These are phyloP conservation scores for Ophiostoma sp. DNA, from an alignment of 2,329 filamentous ascomycete genomes.

Conservation along the genomic window DNA sequence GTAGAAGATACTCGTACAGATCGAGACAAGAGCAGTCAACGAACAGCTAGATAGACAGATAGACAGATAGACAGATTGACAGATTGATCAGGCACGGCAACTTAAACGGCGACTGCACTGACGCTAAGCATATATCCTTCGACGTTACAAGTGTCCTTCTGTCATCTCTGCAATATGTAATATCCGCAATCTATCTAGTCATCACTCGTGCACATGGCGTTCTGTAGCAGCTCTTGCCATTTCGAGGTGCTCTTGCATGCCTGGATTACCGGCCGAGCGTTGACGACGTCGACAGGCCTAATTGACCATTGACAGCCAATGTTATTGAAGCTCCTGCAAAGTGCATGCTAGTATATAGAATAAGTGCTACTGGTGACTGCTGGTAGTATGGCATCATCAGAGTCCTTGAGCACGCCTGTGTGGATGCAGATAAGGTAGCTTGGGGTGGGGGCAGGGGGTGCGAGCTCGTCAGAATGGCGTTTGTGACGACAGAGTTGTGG, in stretches of 20 bases:
- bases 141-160: background rate
- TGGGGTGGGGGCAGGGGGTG: background rate
- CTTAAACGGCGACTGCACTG: conserved; percentile 10
- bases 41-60: background rate
- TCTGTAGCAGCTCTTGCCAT: conserved; percentile 6
- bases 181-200: background rate
- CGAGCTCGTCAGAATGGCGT: conserved; percentile 14
- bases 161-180: background rate
- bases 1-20: background rate
- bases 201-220: background rate
- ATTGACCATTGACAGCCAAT: background rate
- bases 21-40: background rate
- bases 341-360: background rate
- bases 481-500: conserved; percentile 12
- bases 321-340: background rate
- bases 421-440: conserved; percentile 1
- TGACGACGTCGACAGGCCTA: background rate
- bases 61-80: background rate
- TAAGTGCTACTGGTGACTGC: background rate
- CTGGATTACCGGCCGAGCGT: background rate
- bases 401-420: conserved; percentile 6
- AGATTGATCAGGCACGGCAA: background rate
- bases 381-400: conserved; percentile 7
- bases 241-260: conserved; percentile 2
- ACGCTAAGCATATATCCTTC: conserved; percentile 12